phyloP scores from a whole-genome alignment of 129 eudicot species.

The Chrysanthemum lavandulifolium region DNA sequence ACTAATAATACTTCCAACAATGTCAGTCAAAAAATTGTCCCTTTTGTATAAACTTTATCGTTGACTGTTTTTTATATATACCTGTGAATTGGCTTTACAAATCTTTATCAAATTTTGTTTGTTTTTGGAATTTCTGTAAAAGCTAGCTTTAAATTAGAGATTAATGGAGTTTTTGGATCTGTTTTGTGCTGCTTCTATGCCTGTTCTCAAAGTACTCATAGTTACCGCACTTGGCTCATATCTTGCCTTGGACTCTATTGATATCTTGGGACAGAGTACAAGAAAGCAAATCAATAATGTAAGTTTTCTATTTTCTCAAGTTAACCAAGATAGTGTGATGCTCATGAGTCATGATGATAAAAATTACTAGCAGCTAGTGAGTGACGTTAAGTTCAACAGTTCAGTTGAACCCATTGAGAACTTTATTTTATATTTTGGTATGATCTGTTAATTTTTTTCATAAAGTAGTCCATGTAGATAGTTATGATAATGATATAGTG shows the following conservation, averaged over 20 bases:
- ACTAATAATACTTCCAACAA: too few species aligned
- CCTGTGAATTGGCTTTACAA: too few species aligned
- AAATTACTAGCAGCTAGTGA: not conserved
- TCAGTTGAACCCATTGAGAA: too few species aligned
- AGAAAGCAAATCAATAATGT: conserved; percentile 48
- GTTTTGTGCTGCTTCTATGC: conserved; percentile 56
- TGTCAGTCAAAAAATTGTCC: too few species aligned
- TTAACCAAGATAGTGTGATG: not conserved
- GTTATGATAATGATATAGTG: too few species aligned
- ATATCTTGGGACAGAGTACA: conserved; percentile 44
- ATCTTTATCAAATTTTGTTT: not conserved
- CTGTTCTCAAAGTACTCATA: conserved; percentile 50
- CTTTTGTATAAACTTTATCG: too few species aligned
- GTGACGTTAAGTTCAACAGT: not conserved
- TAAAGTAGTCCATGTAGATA: too few species aligned
- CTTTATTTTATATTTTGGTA: too few species aligned
- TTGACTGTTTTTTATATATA: not conserved
- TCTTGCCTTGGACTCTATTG: conserved; percentile 55
- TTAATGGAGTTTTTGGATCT: conserved; percentile 42
- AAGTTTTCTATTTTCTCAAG: not conserved
- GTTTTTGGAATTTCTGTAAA: not conserved
- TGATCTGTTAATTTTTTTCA: too few species aligned
- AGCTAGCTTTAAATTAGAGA: not conserved
- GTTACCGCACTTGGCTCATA: conserved; percentile 44
- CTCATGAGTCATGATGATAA: not conserved